Percentiles rank a stretch among this genome's conserved stretches.
Conservation (phyloP, 257 asterid genomes). For the Jacaranda copaia region DNA sequence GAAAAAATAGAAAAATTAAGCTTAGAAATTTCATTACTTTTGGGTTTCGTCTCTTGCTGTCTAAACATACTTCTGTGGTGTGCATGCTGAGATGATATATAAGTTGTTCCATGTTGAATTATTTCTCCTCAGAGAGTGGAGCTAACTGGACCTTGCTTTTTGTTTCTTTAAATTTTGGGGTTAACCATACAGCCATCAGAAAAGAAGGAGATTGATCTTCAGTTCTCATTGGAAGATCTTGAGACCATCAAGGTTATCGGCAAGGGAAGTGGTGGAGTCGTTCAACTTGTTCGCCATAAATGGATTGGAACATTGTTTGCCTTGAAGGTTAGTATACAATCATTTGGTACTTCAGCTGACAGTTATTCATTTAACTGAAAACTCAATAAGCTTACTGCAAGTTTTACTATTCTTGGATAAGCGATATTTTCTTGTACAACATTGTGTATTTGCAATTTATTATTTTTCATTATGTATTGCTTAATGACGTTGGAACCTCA, state of each 20-base stretch:
- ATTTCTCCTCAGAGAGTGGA: conserved; percentile 18
- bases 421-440: neutral
- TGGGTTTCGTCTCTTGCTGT: conserved; percentile 24
- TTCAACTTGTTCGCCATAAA: conserved; percentile 97
- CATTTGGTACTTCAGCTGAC: neutral
- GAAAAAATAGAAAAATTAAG: conserved; percentile 9
- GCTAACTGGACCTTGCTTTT: conserved; percentile 33
- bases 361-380: conserved; percentile 27
- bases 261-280: conserved; percentile 98
- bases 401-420: neutral
- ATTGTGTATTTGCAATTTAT: neutral
- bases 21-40: neutral
- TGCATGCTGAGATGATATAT: conserved; percentile 11
- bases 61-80: conserved; percentile 1
- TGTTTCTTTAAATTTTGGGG: conserved; percentile 3
- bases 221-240: conserved; percentile 90
- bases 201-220: conserved; percentile 81
- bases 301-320: conserved; percentile 96
- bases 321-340: conserved; percentile 71
- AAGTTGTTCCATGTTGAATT: conserved; percentile 18
- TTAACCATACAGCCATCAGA: conserved; percentile 62
- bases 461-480: neutral
- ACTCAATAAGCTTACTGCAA: neutral
- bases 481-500: neutral
- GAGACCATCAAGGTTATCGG: conserved; percentile 97